Base-by-base conservation (phyloP, 164 flowering plant genomes). In the Euptelea pleiosperma region DNA sequence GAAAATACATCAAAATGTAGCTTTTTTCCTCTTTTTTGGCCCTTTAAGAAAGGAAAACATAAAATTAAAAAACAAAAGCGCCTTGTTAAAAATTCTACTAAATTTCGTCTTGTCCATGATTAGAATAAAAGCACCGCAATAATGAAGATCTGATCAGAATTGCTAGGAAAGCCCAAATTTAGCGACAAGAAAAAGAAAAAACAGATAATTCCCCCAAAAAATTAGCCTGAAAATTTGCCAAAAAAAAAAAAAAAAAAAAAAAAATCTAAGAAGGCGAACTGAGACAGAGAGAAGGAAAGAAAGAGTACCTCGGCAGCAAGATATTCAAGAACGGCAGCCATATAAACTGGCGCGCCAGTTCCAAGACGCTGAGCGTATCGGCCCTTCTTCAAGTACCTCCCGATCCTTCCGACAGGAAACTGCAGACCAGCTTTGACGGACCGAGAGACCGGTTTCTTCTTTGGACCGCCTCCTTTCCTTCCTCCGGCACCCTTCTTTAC, bases 331-430 rank as follows among this genome's bases (percentile, higher is more conserved):
- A 82, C 87, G 3, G 85, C 85, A 10, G 85, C 85, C 15, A 81
- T 67, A 54, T 82, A 85, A 19, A 83, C 88, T 10, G 88, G 83
- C 19, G 91, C 89, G 4, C 92, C 92, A 25, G 76, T 71, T 1
- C 92, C 89, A n/a, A 85, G 80, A 2, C 92, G 80, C 64, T 73
- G 67, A 14, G 76, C 46, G 41, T 73, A 73, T 8, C 73, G 37
- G 21, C 76, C 76, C 24, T 65, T 69, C 70, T 69, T 73, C 34
- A 73, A 52, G 48, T 55, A 73, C 41, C 76, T 55, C 8, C 70
- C 73, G 48, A 73, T 73, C 31, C 76, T 69, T 10, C 73, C 76
- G 6, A 73, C 76, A 6, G 76, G 76, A 26, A 73, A 73, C 64
- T 68, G 73, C 11, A 73, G 48, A 28, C 73, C 73, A 22, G 76